phyloP scores from a whole-genome alignment of 2,329 filamentous ascomycete species.

The Ilyonectria sp. region DNA sequence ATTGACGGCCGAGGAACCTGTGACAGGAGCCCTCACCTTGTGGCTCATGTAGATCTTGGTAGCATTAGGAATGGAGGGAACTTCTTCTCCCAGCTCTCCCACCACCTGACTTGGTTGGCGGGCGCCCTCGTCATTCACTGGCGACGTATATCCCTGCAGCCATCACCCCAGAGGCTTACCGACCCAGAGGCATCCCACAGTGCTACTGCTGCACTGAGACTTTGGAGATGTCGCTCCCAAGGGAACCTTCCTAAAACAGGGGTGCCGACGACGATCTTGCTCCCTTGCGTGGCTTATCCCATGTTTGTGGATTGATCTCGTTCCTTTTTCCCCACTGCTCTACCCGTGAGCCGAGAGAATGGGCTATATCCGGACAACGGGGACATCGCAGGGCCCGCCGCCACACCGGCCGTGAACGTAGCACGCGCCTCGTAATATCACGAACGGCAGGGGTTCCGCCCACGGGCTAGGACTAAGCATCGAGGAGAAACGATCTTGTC shows the following conservation, averaged over 20 bases:
- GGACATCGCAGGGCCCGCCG: too few species aligned
- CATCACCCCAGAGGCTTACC: too few species aligned
- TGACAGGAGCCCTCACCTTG: too few species aligned
- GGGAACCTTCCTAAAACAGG: slow-evolving; percentile 2
- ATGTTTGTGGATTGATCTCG: neutral
- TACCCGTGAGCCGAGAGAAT: neutral
- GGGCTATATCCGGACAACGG: neutral
- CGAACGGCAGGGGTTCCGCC: neutral
- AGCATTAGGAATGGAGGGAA: too few species aligned
- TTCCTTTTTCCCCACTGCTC: neutral
- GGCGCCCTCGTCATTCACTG: neutral
- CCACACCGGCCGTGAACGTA: neutral
- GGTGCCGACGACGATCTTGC: neutral
- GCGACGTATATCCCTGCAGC: neutral
- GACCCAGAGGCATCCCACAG: too few species aligned
- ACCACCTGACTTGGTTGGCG: too few species aligned
- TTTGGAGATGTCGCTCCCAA: neutral
- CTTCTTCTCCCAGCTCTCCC: too few species aligned
- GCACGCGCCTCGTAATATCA: neutral
- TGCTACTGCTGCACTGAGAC: neutral
- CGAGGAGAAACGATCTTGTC: neutral
- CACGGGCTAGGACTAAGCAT: neutral
- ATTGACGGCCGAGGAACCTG: too few species aligned
- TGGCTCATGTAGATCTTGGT: too few species aligned
- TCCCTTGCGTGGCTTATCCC: neutral